A percentile compares a stretch with the other conserved stretches of the same genome.
Conservation (phyloP, 306 rosid species). For the Cucurbita ficifolia region DNA sequence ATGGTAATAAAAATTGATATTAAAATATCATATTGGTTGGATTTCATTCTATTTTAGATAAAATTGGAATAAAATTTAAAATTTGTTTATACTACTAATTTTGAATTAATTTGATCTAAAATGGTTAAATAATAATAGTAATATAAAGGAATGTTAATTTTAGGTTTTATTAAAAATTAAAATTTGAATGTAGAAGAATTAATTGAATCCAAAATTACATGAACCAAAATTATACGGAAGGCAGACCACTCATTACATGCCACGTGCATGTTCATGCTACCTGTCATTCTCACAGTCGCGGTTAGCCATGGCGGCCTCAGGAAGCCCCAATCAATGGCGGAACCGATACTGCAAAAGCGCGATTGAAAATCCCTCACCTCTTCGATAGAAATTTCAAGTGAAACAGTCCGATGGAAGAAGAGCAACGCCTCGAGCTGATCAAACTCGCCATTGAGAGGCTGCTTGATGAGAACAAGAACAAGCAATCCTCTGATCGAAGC, state of each 20-base stretch:
- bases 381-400: not conserved
- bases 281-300: not conserved
- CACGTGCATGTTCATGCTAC: not conserved
- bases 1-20: no score
- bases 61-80: no score
- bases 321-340: not conserved
- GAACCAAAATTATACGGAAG: not conserved
- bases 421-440: conserved; percentile 36
- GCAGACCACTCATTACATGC: not conserved
- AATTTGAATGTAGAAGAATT: no score
- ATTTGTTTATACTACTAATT: no score
- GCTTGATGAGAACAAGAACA: conserved; percentile 23
- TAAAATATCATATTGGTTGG: no score
- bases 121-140: no score
- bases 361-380: not conserved
- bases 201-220: not conserved
- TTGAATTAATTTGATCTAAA: no score
- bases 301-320: not conserved
- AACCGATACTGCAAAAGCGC: not conserved
- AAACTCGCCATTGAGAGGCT: conserved; percentile 43
- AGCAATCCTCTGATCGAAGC: conserved; percentile 1
- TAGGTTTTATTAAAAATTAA: no score
- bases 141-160: no score
- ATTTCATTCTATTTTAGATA: no score
- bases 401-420: conserved; percentile 27